These are phyloP conservation scores for Mycena floridula DNA, from an alignment of 768 basidiomycete genomes.

Conservation along the genomic window DNA sequence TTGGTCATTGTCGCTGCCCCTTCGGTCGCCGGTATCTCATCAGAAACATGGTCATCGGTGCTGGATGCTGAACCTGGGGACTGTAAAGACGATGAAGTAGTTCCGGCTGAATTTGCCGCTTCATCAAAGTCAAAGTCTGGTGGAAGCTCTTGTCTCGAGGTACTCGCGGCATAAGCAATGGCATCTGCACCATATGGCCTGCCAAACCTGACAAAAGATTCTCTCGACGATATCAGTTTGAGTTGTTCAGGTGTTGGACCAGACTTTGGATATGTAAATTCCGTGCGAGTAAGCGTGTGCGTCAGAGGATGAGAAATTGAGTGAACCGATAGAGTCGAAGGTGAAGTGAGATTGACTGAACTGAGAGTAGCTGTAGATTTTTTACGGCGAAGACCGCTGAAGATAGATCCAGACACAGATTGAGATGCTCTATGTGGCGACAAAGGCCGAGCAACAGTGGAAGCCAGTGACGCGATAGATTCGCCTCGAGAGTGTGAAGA, in stretches of 20 bases:
- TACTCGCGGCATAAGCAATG: slow-evolving; percentile 31
- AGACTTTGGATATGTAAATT: slow-evolving; percentile 59
- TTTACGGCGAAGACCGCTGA: slow-evolving; percentile 44
- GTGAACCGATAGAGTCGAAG: slow-evolving; percentile 64
- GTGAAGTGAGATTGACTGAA: slow-evolving; percentile 45
- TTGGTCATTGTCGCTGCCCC: no score
- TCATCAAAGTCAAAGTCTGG: slow-evolving; percentile 34
- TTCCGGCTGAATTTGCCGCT: no score
- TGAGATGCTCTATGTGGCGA: slow-evolving; percentile 27
- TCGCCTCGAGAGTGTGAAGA: no score
- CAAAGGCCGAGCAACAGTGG: slow-evolving; percentile 14
- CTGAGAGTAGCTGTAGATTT: slow-evolving; percentile 35
- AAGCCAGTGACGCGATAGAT: not conserved
- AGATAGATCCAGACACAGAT: slow-evolving; percentile 33
- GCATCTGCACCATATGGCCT: slow-evolving; percentile 56
- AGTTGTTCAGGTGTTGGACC: slow-evolving; percentile 63
- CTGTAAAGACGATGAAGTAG: no score
- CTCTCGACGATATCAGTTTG: slow-evolving; percentile 62
- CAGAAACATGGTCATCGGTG: no score
- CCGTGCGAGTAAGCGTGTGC: slow-evolving; percentile 66
- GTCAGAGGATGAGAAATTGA: slow-evolving; percentile 74
- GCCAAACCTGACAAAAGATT: slow-evolving; percentile 63
- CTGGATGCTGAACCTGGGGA: no score
- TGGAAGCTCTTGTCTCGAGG: slow-evolving; percentile 20
- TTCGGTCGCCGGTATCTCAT: no score